Evolutionary conservation across 2,329 filamentous ascomycete species (phyloP).

Genomic region (Pyrenochaeta sp.): DNA sequence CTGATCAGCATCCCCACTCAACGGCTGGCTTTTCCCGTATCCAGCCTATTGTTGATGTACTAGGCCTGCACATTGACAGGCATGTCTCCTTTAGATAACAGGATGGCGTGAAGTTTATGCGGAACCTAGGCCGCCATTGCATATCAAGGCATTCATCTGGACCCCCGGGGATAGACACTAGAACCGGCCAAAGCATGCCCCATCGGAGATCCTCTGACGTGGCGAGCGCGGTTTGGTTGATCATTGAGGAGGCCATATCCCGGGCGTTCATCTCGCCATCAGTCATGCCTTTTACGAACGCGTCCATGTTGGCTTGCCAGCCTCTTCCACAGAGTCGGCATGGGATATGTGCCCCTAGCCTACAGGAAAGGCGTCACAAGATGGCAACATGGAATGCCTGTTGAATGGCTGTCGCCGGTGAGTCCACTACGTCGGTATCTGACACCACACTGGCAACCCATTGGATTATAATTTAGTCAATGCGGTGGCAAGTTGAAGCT

Average conservation of each 20-base stretch:
- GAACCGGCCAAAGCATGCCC: constrained; percentile 57
- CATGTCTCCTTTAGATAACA: constrained; percentile 52
- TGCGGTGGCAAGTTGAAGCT: constrained; percentile 47
- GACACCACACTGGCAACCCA: constrained; percentile 29
- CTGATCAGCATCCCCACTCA: constrained; percentile 51
- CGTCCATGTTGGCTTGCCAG: constrained; percentile 37
- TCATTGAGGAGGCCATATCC: constrained; percentile 46
- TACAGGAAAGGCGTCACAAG: constrained; percentile 44
- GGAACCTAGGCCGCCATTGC: constrained; percentile 54
- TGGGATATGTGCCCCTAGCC: constrained; percentile 40
- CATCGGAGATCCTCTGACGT: constrained; percentile 63
- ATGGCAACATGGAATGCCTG: constrained; percentile 40
- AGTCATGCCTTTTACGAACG: constrained; percentile 48
- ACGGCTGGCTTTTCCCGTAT: constrained; percentile 49
- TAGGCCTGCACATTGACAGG: constrained; percentile 54
- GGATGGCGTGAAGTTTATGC: constrained; percentile 54
- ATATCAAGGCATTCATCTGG: constrained; percentile 56
- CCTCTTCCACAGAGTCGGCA: constrained; percentile 35
- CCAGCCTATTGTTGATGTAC: constrained; percentile 51
- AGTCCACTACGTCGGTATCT: constrained; percentile 37
- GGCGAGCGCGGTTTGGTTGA: constrained; percentile 58
- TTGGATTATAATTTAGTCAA: constrained; percentile 28
- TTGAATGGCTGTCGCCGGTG: constrained; percentile 47
- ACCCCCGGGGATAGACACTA: constrained; percentile 52
- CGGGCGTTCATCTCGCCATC: constrained; percentile 51